phyloP scores from a whole-genome alignment of 768 basidiomycete genomes.

The Auricularia sp. region DNA sequence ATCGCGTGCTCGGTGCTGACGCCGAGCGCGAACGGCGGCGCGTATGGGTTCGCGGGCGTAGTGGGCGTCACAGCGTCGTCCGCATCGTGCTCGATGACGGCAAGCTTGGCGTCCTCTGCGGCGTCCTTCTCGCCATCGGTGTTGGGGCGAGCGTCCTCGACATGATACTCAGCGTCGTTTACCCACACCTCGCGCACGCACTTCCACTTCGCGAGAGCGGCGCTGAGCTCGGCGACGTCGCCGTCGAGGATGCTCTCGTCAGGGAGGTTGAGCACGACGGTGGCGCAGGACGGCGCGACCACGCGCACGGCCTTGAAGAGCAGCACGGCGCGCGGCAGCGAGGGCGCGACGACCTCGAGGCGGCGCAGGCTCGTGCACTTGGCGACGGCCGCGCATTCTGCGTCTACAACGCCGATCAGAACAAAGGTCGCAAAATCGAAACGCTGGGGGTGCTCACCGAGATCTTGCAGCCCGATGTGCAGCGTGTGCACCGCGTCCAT shows the following conservation, averaged over 20 bases:
- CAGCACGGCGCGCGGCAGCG: neutral
- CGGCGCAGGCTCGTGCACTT: neutral
- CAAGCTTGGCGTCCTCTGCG: neutral
- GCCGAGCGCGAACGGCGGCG: neutral
- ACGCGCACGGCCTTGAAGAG: neutral
- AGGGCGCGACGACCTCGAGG: neutral
- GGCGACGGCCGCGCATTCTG: neutral
- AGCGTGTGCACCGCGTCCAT: neutral
- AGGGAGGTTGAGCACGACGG: neutral
- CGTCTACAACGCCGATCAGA: neutral
- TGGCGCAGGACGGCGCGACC: neutral
- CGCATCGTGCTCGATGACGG: neutral
- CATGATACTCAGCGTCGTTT: no score
- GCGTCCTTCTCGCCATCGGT: neutral
- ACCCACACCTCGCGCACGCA: no score
- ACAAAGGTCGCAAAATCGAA: neutral
- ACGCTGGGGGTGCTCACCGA: neutral
- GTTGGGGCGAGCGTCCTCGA: no score
- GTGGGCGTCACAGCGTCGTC: neutral
- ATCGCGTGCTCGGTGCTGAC: neutral
- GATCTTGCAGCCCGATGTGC: neutral
- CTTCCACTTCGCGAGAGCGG: no score
- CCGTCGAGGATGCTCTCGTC: no score
- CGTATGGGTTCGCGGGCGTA: neutral
- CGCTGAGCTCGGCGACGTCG: no score